Percentiles rank a stretch among this genome's conserved stretches.
Evolutionary conservation across 2,329 filamentous ascomycete species (phyloP).

Genomic region (Hortaea sp.): DNA sequence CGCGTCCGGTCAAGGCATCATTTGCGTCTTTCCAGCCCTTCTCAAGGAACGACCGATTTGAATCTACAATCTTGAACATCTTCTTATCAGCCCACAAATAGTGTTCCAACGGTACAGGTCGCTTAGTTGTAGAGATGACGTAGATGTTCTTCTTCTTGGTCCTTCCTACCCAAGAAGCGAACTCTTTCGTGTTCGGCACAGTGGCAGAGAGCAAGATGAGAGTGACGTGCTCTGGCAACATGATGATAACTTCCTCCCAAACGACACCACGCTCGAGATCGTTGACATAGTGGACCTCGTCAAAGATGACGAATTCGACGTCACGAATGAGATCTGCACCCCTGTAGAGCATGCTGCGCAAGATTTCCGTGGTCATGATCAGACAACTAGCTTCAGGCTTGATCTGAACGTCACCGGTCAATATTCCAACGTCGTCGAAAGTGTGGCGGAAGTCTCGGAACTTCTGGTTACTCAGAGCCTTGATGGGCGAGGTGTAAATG

Average conservation of each 20-base stretch:
- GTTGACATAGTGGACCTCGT: slow-evolving; percentile 98
- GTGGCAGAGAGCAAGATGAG: slow-evolving; percentile 92
- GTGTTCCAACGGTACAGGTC: slow-evolving; percentile 89
- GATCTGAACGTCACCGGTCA: slow-evolving; percentile 97
- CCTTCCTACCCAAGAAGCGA: slow-evolving; percentile 94
- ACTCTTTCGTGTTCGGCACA: slow-evolving; percentile 94
- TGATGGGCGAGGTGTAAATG: slow-evolving; percentile 98
- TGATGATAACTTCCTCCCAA: slow-evolving; percentile 99
- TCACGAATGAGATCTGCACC: slow-evolving; percentile 93
- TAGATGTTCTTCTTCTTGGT: slow-evolving; percentile 99
- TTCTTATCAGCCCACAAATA: slow-evolving; percentile 89
- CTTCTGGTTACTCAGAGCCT: slow-evolving; percentile 96
- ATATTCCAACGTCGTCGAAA: slow-evolving; percentile 92
- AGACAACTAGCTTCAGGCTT: slow-evolving; percentile 94
- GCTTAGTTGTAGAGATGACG: slow-evolving; percentile 93
- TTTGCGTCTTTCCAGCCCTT: slow-evolving; percentile 94
- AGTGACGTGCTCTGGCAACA: slow-evolving; percentile 95
- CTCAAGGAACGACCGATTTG: slow-evolving; percentile 84
- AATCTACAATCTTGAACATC: slow-evolving; percentile 88
- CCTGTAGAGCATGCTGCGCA: slow-evolving; percentile 95
- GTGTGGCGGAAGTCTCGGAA: slow-evolving; percentile 85
- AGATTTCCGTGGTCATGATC: slow-evolving; percentile 98
- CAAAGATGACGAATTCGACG: slow-evolving; percentile 97
- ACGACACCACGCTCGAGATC: slow-evolving; percentile 92
- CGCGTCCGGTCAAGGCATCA: slow-evolving; percentile 66